phyloP scores from a whole-genome alignment of 257 asterid species.

The Prunella vulgaris region DNA sequence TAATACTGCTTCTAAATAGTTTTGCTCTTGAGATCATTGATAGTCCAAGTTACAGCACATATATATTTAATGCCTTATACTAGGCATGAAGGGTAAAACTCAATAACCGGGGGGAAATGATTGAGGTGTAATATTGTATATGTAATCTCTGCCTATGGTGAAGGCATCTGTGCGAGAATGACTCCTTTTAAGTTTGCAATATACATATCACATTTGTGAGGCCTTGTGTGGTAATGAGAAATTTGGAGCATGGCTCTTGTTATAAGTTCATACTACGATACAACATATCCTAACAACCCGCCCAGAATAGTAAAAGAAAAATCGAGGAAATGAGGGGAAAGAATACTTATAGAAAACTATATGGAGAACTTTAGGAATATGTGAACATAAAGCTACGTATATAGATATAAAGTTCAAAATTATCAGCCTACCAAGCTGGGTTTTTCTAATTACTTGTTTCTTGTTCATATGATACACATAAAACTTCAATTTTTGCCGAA shows the following conservation, averaged over 20 bases:
- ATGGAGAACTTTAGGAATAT: background rate
- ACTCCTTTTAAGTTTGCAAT: no score
- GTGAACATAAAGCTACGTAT: background rate
- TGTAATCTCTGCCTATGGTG: no score
- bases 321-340: background rate
- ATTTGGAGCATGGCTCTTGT: background rate
- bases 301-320: background rate
- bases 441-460: background rate
- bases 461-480: background rate
- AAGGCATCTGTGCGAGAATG: no score
- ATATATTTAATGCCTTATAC: no score
- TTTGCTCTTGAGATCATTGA: no score
- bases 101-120: no score
- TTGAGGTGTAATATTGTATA: background rate
- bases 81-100: no score
- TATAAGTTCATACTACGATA: background rate
- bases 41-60: no score
- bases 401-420: background rate
- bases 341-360: background rate
- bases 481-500: background rate
- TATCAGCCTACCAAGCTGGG: no score
- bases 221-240: background rate
- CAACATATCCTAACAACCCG: background rate
- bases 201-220: no score
- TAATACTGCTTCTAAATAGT: no score